phyloP scores from a whole-genome alignment of 1,139 yeast genomes.

The Zygosaccharomyces pseudobailii region DNA sequence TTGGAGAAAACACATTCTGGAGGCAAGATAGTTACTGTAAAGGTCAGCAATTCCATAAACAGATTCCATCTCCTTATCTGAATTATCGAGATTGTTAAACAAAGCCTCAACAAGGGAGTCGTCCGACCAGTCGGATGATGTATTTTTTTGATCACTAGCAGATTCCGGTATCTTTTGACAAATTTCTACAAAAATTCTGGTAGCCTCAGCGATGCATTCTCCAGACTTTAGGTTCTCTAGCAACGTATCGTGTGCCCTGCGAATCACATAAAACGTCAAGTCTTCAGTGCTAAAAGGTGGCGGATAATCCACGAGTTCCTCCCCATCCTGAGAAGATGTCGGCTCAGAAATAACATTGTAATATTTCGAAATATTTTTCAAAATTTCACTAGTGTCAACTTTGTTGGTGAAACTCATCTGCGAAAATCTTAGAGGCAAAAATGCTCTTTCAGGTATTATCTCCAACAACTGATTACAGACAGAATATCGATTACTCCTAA shows the following conservation, averaged over 20 bases:
- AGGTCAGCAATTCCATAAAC: constrained; percentile 48
- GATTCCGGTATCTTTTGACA: constrained; percentile 47
- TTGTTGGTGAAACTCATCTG: constrained; percentile 23
- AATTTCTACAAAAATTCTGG: constrained; percentile 42
- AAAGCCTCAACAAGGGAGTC: constrained; percentile 37
- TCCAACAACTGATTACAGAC: constrained; percentile 40
- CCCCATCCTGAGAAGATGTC: constrained; percentile 9
- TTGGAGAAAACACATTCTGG: constrained; percentile 18
- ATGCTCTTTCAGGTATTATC: constrained; percentile 57
- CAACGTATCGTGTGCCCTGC: constrained; percentile 37
- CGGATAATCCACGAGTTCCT: constrained; percentile 16
- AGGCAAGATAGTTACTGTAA: constrained; percentile 35
- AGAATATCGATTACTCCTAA: constrained; percentile 11
- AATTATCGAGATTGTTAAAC: constrained; percentile 19
- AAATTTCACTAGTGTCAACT: constrained; percentile 21
- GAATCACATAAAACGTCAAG: constrained; percentile 41
- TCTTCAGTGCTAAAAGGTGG: constrained; percentile 46
- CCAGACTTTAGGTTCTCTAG: constrained; percentile 27
- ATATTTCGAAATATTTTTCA: constrained; percentile 32
- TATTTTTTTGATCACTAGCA: constrained; percentile 13
- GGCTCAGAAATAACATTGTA: constrained; percentile 31
- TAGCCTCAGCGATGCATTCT: constrained; percentile 30
- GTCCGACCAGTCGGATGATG: constrained; percentile 29
- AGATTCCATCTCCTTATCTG: constrained; percentile 34
- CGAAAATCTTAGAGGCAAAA: constrained; percentile 44